A percentile compares a stretch with the other conserved stretches of the same genome.
phyloP scores from a whole-genome alignment of 768 basidiomycete genomes.

The Collybia nuda region DNA sequence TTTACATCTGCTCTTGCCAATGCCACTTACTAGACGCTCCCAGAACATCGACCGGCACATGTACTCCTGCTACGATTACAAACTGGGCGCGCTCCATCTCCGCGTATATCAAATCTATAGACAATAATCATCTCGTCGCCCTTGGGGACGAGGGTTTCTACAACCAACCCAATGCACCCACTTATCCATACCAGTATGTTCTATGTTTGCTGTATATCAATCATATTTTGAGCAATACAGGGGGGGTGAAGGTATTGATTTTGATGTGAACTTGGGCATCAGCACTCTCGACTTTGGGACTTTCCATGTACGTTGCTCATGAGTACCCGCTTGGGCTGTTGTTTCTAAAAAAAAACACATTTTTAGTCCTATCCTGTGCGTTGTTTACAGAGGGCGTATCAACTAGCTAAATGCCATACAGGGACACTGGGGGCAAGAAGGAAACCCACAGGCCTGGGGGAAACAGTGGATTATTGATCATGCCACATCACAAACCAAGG shows the following conservation, averaged over 20 bases:
- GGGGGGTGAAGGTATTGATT: constrained; percentile 60
- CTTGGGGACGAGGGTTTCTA: constrained; percentile 24
- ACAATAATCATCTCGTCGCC: constrained; percentile 17
- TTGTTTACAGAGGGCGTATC: background rate
- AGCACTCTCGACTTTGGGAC: constrained; percentile 65
- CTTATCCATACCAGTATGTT: constrained; percentile 56
- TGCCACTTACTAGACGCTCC: too few relatives aligned
- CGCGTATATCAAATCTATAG: constrained; percentile 17
- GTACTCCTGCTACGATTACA: constrained; percentile 14
- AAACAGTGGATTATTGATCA: constrained; percentile 65
- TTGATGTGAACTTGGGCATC: constrained; percentile 57
- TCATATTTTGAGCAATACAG: constrained; percentile 21
- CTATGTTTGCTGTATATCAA: background rate
- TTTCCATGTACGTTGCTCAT: constrained; percentile 46
- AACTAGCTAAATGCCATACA: constrained; percentile 15
- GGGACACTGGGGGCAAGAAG: constrained; percentile 48
- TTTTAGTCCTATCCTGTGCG: constrained; percentile 32
- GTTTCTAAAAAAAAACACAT: background rate
- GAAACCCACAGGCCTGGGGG: constrained; percentile 48
- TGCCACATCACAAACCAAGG: constrained; percentile 44
- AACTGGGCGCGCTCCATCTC: constrained; percentile 13
- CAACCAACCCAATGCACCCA: constrained; percentile 46
- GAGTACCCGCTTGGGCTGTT: background rate
- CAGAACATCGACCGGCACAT: constrained; percentile 15
- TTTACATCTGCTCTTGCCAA: background rate